phyloP scores from a whole-genome alignment of 345 rosid genomes.

The Mangifera indica region DNA sequence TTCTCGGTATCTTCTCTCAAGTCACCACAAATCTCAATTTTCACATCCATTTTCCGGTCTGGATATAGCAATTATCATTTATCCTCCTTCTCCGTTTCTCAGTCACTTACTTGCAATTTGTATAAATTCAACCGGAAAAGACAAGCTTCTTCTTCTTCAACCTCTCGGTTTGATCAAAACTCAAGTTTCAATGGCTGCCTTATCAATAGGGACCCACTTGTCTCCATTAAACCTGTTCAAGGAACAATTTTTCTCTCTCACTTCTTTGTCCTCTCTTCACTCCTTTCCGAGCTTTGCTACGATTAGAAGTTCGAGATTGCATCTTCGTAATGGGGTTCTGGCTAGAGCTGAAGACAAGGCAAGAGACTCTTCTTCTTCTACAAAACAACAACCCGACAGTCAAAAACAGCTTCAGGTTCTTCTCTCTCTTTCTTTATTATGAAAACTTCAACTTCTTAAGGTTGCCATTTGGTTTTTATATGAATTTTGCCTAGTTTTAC shows the following conservation, averaged over 20 bases:
- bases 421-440: neutral
- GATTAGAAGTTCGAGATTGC: slow-evolving; percentile 42
- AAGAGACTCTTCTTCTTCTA: slow-evolving; percentile 41
- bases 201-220: slow-evolving; percentile 44
- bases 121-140: neutral
- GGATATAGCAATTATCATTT: slow-evolving; percentile 6
- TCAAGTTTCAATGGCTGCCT: slow-evolving; percentile 54
- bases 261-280: slow-evolving; percentile 20
- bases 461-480: slow-evolving; percentile 8
- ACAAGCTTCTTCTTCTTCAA: neutral
- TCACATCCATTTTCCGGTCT: neutral
- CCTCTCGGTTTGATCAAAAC: neutral
- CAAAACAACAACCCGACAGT: slow-evolving; percentile 33
- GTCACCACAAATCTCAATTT: neutral
- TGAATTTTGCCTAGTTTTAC: neutral
- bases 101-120: neutral
- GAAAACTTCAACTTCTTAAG: neutral
- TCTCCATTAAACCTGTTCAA: slow-evolving; percentile 34
- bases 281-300: slow-evolving; percentile 35
- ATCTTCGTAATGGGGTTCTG: slow-evolving; percentile 40
- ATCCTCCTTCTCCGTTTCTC: neutral
- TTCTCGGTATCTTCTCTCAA: too few species aligned
- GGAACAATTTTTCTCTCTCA: slow-evolving; percentile 24
- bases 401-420: slow-evolving; percentile 58
- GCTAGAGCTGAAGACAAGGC: slow-evolving; percentile 78